Evolutionary conservation across 106 monocot genomes (phyloP).

Genomic region (Platanthera guangdongensis): DNA sequence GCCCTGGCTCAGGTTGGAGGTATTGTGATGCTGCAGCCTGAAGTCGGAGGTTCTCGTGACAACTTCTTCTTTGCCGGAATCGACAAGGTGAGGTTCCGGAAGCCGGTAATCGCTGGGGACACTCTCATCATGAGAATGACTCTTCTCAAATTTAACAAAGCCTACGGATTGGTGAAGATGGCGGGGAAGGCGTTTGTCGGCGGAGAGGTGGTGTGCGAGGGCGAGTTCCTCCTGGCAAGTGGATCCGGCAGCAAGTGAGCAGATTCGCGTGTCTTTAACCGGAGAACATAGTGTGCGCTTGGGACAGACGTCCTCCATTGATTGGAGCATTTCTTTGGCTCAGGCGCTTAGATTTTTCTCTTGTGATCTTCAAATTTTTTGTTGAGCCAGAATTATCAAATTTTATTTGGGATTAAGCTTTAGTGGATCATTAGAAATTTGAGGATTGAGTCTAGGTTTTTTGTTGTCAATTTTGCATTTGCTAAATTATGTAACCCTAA

Average conservation of each 20-base stretch:
- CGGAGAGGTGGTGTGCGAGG: slow-evolving; percentile 86
- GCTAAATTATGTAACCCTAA: too few species aligned
- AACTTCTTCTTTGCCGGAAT: slow-evolving; percentile 94
- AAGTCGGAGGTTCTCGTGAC: slow-evolving; percentile 76
- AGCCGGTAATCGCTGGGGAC: slow-evolving; percentile 91
- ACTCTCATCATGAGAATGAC: slow-evolving; percentile 96
- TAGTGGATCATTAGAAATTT: too few species aligned
- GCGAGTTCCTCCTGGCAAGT: slow-evolving; percentile 81
- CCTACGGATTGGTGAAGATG: slow-evolving; percentile 91
- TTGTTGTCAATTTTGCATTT: too few species aligned
- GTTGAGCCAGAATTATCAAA: too few species aligned
- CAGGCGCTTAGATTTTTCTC: too few species aligned
- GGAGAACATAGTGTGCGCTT: too few species aligned
- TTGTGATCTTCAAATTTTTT: too few species aligned
- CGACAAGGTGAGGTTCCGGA: slow-evolving; percentile 93
- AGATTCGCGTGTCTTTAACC: too few species aligned
- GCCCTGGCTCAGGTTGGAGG: slow-evolving; percentile 96
- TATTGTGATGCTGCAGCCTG: slow-evolving; percentile 83
- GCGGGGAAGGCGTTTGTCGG: slow-evolving; percentile 93
- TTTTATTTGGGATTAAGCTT: too few species aligned
- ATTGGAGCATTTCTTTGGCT: too few species aligned
- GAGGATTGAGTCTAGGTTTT: too few species aligned
- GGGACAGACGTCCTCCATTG: too few species aligned
- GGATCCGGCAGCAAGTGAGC: slow-evolving; percentile 23
- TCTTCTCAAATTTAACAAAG: slow-evolving; percentile 67